phyloP scores from a whole-genome alignment of 306 rosid genomes.

The Leucaena leucocephala region DNA sequence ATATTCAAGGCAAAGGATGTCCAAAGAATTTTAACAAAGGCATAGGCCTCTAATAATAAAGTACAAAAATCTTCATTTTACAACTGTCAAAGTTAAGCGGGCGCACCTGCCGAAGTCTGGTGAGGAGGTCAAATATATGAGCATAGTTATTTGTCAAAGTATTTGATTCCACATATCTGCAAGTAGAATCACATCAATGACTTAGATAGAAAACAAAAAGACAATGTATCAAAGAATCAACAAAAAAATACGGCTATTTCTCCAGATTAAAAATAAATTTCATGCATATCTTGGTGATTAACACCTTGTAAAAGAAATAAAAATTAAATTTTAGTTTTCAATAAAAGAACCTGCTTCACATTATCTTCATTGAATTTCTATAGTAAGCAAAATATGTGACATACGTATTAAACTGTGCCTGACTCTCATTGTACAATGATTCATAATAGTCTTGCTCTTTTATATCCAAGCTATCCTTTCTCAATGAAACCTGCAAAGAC shows the following conservation, averaged over 20 bases:
- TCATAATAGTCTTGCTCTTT: conserved; percentile 87
- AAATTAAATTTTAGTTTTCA: neutral
- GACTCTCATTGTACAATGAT: conserved; percentile 84
- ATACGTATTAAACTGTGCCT: conserved; percentile 81
- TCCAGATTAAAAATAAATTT: neutral
- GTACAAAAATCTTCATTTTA: neutral
- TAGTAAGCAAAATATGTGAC: conserved; percentile 31
- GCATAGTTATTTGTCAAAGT: conserved; percentile 76
- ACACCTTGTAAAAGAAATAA: neutral
- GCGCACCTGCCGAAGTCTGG: conserved; percentile 85
- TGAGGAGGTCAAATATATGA: conserved; percentile 96
- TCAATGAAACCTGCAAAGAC: conserved; percentile 68
- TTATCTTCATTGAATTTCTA: neutral
- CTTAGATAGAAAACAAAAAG: neutral
- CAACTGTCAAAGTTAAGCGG: neutral
- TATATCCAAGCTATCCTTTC: conserved; percentile 76
- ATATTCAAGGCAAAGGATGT: conserved; percentile 11
- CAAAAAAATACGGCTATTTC: neutral
- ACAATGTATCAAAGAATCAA: neutral
- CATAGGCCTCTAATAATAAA: neutral
- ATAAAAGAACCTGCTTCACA: conserved; percentile 10
- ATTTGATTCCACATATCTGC: conserved; percentile 73
- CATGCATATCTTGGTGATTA: conserved; percentile 10
- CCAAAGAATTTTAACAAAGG: neutral
- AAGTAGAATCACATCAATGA: conserved; percentile 37